Conservation (phyloP, 495 filamentous ascomycete genomes). For the Beverwykella pulmonaria region DNA sequence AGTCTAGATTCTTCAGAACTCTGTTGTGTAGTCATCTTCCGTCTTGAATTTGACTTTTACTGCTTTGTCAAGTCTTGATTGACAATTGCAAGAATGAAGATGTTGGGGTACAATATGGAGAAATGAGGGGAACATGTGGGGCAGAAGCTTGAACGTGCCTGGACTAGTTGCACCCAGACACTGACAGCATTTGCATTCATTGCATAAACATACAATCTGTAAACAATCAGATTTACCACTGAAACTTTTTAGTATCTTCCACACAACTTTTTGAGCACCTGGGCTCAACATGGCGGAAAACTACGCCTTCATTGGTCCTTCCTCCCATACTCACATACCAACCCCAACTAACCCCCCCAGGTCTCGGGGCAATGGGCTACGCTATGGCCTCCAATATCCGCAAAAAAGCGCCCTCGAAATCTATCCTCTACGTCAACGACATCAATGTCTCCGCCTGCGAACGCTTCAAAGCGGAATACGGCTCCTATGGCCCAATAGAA, state of each 20-base stretch:
- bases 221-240: not conserved
- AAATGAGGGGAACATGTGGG: slow-evolving; percentile 29
- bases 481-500: slow-evolving; percentile 19
- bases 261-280: not conserved
- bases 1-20: not conserved
- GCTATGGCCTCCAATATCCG: slow-evolving; percentile 35
- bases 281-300: slow-evolving; percentile 23
- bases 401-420: slow-evolving; percentile 12
- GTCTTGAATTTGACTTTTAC: not conserved
- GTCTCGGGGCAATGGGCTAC: slow-evolving; percentile 39
- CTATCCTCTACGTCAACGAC: slow-evolving; percentile 34
- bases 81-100: not conserved
- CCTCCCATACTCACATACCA: not conserved
- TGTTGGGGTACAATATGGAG: slow-evolving; percentile 9
- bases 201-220: not conserved
- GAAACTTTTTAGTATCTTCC: not conserved
- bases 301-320: slow-evolving; percentile 30
- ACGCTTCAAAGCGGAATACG: slow-evolving; percentile 27
- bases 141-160: slow-evolving; percentile 18
- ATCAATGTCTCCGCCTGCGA: slow-evolving; percentile 23
- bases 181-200: slow-evolving; percentile 7
- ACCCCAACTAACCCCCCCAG: slow-evolving; percentile 23
- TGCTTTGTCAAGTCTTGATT: not conserved
- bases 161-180: slow-evolving; percentile 4
- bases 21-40: not conserved